Percentiles rank a stretch among this genome's conserved stretches.
Evolutionary conservation across 148 eudicot species (phyloP).

Genomic region (Silene conica): DNA sequence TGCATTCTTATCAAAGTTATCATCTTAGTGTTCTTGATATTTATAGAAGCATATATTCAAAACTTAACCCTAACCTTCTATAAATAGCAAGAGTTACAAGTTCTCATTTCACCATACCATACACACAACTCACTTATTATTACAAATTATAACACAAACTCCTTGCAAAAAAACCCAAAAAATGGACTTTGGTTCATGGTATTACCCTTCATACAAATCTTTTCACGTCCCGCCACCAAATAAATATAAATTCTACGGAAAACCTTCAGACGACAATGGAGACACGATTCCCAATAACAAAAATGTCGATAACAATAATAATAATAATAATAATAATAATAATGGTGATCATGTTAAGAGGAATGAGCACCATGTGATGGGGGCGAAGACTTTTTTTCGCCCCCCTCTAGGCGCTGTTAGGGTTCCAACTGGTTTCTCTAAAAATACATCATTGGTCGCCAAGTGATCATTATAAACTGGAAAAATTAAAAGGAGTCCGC

Average conservation of each 20-base stretch:
- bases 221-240: constrained; percentile 15
- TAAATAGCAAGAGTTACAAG: neutral
- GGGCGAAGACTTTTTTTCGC: constrained; percentile 5
- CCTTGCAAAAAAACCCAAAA: neutral
- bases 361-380: constrained; percentile 8
- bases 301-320: neutral
- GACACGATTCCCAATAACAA: neutral
- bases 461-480: neutral
- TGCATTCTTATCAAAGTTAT: constrained; percentile 11
- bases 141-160: too few species aligned
- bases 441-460: neutral
- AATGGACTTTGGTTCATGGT: constrained; percentile 8
- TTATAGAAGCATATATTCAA: neutral
- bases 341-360: neutral
- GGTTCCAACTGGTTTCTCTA: neutral
- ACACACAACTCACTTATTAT: neutral
- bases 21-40: neutral
- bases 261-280: neutral
- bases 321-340: too few species aligned
- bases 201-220: neutral
- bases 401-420: constrained; percentile 5
- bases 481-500: too few species aligned
- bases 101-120: neutral
- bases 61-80: neutral
- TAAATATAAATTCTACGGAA: neutral